Evolutionary conservation across 202 grass and related monocot genomes (phyloP).

Genomic region (Setaria viridis): DNA sequence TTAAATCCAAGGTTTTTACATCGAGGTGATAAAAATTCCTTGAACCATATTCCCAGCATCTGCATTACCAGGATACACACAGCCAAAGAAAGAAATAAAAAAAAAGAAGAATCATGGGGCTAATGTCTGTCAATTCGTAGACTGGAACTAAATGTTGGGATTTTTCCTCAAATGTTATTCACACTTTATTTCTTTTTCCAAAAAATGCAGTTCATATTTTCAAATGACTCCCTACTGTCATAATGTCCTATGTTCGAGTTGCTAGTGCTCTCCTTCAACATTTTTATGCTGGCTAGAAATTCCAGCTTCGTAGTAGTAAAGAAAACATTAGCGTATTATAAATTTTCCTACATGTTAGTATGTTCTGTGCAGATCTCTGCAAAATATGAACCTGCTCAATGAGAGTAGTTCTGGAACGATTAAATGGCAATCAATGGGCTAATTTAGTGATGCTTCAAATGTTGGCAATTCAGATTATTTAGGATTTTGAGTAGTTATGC

Average conservation of each 20-base stretch:
- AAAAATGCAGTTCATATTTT: constrained; percentile 6
- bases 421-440: not conserved
- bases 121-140: too few species aligned
- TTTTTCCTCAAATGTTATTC: not conserved
- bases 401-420: not conserved
- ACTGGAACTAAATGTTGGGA: too few species aligned
- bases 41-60: too few species aligned
- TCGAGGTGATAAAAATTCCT: too few species aligned
- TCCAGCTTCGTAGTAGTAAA: not conserved
- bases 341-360: not conserved
- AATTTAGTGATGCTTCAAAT: not conserved
- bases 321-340: not conserved
- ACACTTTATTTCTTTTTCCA: not conserved
- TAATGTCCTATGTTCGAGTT: not conserved
- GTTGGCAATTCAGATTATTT: not conserved
- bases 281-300: not conserved
- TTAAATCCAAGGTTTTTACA: too few species aligned
- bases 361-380: not conserved
- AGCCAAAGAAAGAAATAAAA: too few species aligned
- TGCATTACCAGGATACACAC: too few species aligned
- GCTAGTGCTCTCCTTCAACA: too few species aligned
- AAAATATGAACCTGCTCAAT: not conserved
- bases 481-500: not conserved
- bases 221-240: not conserved
- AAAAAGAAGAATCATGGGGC: too few species aligned